These are phyloP conservation scores for Verticillium albo-atrum DNA, from an alignment of 2,329 filamentous ascomycete species.

Conservation along the genomic window DNA sequence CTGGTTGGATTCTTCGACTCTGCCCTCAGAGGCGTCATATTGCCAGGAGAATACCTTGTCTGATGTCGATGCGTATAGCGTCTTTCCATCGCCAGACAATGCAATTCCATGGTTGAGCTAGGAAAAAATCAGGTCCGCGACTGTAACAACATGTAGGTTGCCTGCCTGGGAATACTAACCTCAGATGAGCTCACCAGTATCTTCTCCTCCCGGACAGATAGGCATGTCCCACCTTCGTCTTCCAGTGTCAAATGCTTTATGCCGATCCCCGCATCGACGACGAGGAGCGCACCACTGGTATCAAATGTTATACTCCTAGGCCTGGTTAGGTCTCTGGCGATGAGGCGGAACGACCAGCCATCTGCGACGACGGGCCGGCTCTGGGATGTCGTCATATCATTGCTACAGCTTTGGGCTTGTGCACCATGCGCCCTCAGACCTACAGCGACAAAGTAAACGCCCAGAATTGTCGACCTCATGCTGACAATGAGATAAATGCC, in stretches of 20 bases:
- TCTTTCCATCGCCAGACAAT: constrained; percentile 25
- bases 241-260: constrained; percentile 33
- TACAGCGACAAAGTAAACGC: not conserved
- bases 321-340: constrained; percentile 31
- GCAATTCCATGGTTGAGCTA: constrained; percentile 48
- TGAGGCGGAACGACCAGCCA: constrained; percentile 39
- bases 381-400: constrained; percentile 26
- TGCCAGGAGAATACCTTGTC: constrained; percentile 53
- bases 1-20: constrained; percentile 31
- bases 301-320: constrained; percentile 44
- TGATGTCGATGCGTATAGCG: constrained; percentile 45
- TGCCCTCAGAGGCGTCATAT: constrained; percentile 49
- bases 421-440: not conserved
- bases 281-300: constrained; percentile 35
- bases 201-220: constrained; percentile 24
- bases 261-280: constrained; percentile 37
- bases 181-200: not conserved
- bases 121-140: not conserved
- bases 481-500: not conserved
- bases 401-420: constrained; percentile 21
- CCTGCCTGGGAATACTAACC: not conserved
- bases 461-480: not conserved
- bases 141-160: not conserved
- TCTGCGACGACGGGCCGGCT: constrained; percentile 29
- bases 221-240: constrained; percentile 36